These are phyloP conservation scores for Mycena rebaudengoi DNA, from an alignment of 768 basidiomycete genomes.

Conservation along the genomic window DNA sequence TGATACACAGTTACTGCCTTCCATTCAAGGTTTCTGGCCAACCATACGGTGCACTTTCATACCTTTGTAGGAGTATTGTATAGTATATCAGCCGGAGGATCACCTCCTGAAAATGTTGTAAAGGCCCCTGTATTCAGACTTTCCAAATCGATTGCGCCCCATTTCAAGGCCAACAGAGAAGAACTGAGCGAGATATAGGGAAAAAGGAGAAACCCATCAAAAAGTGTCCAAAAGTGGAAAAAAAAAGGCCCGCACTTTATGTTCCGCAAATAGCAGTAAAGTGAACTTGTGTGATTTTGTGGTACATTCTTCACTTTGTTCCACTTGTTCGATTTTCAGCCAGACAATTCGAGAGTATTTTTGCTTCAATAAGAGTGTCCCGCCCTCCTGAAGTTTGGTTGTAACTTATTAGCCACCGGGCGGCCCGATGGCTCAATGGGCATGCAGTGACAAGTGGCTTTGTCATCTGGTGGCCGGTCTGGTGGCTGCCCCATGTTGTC, in stretches of 20 bases:
- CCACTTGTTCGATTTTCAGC: too few species aligned
- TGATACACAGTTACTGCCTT: background rate
- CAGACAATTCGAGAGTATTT: too few species aligned
- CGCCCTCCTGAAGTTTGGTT: too few species aligned
- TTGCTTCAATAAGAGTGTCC: too few species aligned
- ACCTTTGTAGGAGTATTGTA: background rate
- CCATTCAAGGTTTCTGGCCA: background rate
- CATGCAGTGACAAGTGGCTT: background rate
- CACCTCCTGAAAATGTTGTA: background rate
- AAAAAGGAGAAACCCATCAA: background rate
- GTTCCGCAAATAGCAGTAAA: background rate
- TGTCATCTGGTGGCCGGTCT: background rate
- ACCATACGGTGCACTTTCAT: background rate
- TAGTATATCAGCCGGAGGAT: background rate
- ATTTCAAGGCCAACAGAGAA: background rate
- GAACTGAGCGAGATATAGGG: background rate
- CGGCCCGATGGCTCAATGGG: background rate
- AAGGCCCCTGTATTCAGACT: too few species aligned
- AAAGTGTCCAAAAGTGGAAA: background rate
- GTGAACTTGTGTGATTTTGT: too few species aligned
- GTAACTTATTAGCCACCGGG: too few species aligned
- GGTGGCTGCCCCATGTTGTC: background rate
- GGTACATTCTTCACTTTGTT: too few species aligned
- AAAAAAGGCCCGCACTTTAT: background rate
- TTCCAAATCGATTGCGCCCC: background rate